Conservation (phyloP, 1,139 yeast species). For the Diutina pseudorugosa region DNA sequence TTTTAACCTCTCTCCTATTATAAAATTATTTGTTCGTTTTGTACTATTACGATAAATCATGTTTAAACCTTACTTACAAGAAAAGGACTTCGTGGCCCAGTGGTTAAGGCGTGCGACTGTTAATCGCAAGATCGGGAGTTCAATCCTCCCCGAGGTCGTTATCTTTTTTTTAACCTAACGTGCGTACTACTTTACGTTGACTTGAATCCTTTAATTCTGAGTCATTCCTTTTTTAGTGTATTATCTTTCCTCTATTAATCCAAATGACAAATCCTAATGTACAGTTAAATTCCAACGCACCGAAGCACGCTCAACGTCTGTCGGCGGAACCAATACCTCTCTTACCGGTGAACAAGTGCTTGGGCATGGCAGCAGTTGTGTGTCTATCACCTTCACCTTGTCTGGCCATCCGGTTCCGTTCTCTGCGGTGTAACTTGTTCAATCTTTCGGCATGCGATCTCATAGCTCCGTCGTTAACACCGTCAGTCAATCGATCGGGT, state of each 20-base stretch:
- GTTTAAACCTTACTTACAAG: too few species aligned
- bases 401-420: conserved; percentile 84
- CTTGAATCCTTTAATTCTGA: background rate
- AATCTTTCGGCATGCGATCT: conserved; percentile 81
- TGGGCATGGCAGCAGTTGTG: conserved; percentile 72
- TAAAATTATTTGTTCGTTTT: too few species aligned
- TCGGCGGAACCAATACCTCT: conserved; percentile 85
- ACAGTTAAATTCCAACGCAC: background rate
- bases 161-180: background rate
- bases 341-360: conserved; percentile 93
- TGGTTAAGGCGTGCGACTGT: conserved; percentile 4
- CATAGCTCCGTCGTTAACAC: conserved; percentile 73
- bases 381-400: conserved; percentile 96
- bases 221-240: too few species aligned
- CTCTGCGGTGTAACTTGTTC: conserved; percentile 83
- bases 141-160: conserved; percentile 3
- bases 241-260: background rate
- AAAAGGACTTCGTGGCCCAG: conserved; percentile 1
- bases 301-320: conserved; percentile 7
- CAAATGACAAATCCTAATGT: background rate
- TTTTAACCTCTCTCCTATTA: too few species aligned
- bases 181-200: too few species aligned
- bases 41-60: too few species aligned
- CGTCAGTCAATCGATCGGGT: conserved; percentile 75
- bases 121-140: conserved; percentile 3